Percentiles rank a stretch among this genome's conserved stretches.
These are phyloP conservation scores for Amanita rimosa DNA, from an alignment of 768 basidiomycete species.

Conservation along the genomic window DNA sequence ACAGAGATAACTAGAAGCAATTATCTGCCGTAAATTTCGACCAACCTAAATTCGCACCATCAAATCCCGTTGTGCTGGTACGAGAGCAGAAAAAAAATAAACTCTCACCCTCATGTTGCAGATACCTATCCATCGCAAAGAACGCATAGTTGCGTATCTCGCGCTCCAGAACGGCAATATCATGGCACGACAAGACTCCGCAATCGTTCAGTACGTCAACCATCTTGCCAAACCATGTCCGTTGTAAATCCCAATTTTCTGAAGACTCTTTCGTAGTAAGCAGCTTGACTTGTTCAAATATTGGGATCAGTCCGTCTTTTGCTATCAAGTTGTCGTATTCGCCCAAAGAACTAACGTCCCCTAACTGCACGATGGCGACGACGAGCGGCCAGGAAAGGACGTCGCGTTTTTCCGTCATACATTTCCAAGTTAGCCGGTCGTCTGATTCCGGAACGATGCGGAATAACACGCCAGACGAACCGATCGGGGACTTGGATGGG, in stretches of 20 bases:
- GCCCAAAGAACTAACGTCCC: conserved; percentile 30
- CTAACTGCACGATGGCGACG: conserved; percentile 32
- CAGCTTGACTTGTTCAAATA: conserved; percentile 33
- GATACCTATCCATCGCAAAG: conserved; percentile 36
- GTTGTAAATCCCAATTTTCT: conserved; percentile 26
- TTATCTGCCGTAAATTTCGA: neutral
- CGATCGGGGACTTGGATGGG: conserved; percentile 26
- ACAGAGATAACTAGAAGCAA: neutral
- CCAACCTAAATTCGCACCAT: conserved; percentile 1
- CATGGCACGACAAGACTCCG: conserved; percentile 34
- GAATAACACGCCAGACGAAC: conserved; percentile 31
- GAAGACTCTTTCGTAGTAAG: conserved; percentile 19
- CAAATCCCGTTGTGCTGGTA: neutral
- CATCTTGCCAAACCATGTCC: conserved; percentile 38
- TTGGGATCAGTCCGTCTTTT: conserved; percentile 26
- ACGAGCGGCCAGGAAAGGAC: conserved; percentile 27
- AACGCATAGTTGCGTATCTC: conserved; percentile 36
- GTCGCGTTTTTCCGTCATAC: conserved; percentile 25
- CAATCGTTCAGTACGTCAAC: conserved; percentile 36
- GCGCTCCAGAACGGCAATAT: conserved; percentile 35
- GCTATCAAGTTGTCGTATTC: conserved; percentile 31
- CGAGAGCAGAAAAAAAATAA: neutral
- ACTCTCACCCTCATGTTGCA: conserved; percentile 29
- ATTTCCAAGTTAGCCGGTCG: conserved; percentile 25
- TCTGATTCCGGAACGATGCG: conserved; percentile 24